Conservation (phyloP, 148 eudicot genomes). For the Chenopodium suecicum region DNA sequence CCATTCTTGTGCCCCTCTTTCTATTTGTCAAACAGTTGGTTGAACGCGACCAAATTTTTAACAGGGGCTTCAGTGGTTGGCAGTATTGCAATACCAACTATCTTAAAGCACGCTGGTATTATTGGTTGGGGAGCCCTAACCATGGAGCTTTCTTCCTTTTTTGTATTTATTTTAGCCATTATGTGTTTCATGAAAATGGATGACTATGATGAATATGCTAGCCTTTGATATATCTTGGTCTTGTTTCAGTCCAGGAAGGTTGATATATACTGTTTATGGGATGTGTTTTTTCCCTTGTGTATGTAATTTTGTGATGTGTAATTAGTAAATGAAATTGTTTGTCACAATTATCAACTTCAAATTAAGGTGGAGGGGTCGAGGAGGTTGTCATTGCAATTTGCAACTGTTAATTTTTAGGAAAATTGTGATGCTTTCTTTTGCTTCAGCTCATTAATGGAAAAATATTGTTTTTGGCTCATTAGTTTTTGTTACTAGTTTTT, state of each 20-base stretch:
- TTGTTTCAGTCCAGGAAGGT: not conserved
- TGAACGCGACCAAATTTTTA: conserved; percentile 73
- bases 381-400: conserved; percentile 5
- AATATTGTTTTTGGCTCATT: not conserved
- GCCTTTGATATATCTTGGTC: conserved; percentile 38
- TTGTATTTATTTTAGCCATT: conserved; percentile 57
- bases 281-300: not conserved
- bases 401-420: not conserved
- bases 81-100: conserved; percentile 80
- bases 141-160: conserved; percentile 74
- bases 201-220: conserved; percentile 49
- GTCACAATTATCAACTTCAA: not conserved
- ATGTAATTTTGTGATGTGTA: conserved; percentile 6
- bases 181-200: conserved; percentile 56
- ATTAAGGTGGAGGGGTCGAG: not conserved
- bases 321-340: not conserved
- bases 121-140: conserved; percentile 84
- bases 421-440: not conserved
- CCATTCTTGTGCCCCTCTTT: not conserved
- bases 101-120: conserved; percentile 78
- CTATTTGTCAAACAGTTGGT: conserved; percentile 61
- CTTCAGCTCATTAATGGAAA: not conserved
- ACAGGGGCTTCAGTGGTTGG: conserved; percentile 87
- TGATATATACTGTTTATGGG: conserved; percentile 8
- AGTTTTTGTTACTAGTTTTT: not conserved